A percentile compares a stretch with the other conserved stretches of the same genome.
phyloP scores from a whole-genome alignment of 345 rosid species.

The Brassica cretica region DNA sequence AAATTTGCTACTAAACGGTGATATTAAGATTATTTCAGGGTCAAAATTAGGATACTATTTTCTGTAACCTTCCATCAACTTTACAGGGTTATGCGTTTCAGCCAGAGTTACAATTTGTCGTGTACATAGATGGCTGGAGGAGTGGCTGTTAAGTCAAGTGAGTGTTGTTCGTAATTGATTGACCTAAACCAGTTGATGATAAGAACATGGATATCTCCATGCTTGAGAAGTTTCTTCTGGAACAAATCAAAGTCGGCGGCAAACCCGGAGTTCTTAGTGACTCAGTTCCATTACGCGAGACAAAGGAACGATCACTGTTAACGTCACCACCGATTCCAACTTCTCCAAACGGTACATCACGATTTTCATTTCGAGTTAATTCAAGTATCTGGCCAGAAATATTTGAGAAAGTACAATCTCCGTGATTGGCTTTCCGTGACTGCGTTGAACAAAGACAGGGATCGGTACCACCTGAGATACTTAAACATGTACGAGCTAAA shows the following conservation, averaged over 20 bases:
- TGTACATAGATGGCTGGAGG: not conserved
- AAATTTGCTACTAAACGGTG: not conserved
- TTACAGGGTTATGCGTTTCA: not conserved
- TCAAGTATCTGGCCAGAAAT: not conserved
- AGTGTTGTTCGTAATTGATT: not conserved
- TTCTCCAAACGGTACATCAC: not conserved
- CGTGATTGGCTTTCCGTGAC: no score
- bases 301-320: no score
- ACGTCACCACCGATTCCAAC: not conserved
- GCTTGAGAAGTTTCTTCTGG: not conserved
- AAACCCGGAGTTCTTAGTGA: not conserved
- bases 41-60: not conserved
- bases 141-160: no score
- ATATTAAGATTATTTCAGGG: no score
- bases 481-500: not conserved
- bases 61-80: not conserved
- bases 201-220: not conserved
- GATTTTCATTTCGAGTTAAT: not conserved
- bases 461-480: no score
- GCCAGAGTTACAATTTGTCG: not conserved
- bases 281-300: no score
- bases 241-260: not conserved
- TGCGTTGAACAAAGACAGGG: not conserved
- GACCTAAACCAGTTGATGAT: not conserved
- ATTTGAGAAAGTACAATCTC: no score